phyloP scores from a whole-genome alignment of 345 rosid genomes.

The Crucihimalaya himalaica region DNA sequence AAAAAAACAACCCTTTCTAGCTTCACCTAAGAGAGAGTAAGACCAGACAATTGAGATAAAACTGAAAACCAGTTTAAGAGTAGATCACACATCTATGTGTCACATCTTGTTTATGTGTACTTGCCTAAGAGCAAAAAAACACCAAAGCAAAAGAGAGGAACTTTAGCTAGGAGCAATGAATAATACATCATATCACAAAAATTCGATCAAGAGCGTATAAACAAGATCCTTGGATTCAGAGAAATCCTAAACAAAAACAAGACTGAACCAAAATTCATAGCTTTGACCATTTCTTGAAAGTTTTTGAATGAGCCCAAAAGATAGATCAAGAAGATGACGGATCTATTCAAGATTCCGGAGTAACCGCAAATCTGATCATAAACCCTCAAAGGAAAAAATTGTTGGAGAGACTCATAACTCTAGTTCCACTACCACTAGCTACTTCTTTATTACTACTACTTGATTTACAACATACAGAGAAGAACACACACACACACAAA shows the following conservation, averaged over 20 bases:
- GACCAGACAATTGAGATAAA: background rate
- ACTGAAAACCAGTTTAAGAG: background rate
- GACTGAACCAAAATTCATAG: background rate
- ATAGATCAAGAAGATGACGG: slow-evolving; percentile 9
- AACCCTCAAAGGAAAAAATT: background rate
- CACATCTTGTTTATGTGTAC: background rate
- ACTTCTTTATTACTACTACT: background rate
- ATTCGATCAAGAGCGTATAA: background rate
- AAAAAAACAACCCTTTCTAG: background rate
- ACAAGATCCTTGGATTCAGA: background rate
- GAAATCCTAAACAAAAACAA: background rate
- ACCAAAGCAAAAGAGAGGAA: slow-evolving; percentile 7
- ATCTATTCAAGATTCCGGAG: background rate
- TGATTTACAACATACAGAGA: background rate
- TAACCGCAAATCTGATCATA: background rate
- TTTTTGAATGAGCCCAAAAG: background rate
- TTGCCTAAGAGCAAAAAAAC: background rate
- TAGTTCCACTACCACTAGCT: background rate
- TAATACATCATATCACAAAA: background rate
- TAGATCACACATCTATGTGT: background rate
- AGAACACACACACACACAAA: background rate
- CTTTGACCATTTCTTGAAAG: slow-evolving; percentile 11
- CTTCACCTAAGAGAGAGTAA: slow-evolving; percentile 20
- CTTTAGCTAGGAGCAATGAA: slow-evolving; percentile 3
- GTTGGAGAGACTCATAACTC: background rate